Conservation (phyloP, 768 basidiomycete genomes). For the Auricularia heimuer region DNA sequence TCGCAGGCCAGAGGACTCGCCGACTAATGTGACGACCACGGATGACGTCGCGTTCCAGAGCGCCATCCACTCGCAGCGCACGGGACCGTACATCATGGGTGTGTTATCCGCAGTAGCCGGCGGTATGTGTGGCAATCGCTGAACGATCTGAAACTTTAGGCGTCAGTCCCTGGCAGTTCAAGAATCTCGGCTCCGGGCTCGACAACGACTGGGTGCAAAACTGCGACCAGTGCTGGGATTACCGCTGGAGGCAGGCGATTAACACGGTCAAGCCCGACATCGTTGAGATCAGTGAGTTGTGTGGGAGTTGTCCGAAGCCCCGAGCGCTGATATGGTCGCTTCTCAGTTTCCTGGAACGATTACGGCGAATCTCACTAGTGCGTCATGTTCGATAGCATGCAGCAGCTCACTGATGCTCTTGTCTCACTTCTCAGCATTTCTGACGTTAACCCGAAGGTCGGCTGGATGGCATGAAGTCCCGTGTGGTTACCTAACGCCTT, state of each 20-base stretch:
- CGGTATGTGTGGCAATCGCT: background rate
- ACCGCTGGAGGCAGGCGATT: slow-evolving; percentile 5
- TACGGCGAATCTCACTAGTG: background rate
- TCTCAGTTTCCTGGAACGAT: background rate
- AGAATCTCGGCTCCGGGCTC: slow-evolving; percentile 4
- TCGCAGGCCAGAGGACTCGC: slow-evolving; percentile 4
- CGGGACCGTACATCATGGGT: slow-evolving; percentile 8
- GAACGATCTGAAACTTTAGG: background rate
- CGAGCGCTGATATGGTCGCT: background rate
- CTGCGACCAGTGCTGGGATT: slow-evolving; percentile 6
- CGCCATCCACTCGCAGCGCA: background rate
- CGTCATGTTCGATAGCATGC: too few relatives aligned
- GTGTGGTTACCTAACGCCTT: background rate
- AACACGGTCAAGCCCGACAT: background rate
- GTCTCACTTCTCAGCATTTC: background rate
- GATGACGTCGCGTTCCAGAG: slow-evolving; percentile 3
- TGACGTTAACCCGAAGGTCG: background rate
- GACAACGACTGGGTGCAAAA: slow-evolving; percentile 6
- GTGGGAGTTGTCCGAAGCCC: too few relatives aligned
- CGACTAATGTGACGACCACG: slow-evolving; percentile 3
- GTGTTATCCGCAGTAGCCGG: background rate
- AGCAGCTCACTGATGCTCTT: background rate
- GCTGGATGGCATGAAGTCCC: background rate
- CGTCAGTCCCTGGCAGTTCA: slow-evolving; percentile 8
- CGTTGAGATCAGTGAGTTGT: background rate